phyloP scores from a whole-genome alignment of 1,284 basidiomycete genomes.

The Prillingera fragicola region DNA sequence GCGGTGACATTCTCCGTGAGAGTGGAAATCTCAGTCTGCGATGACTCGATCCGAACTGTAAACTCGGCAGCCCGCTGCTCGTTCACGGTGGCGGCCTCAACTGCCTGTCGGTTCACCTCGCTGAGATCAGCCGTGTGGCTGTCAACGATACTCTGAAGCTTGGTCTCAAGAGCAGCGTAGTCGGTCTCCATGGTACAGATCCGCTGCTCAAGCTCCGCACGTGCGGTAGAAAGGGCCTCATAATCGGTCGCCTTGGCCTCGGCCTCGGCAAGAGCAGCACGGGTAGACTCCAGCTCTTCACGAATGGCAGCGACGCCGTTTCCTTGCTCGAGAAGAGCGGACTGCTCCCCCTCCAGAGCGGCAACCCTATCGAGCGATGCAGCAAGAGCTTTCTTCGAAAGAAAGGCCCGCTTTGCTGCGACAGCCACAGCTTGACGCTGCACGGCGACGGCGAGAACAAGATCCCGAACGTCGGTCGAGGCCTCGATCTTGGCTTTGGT shows the following conservation, averaged over 20 bases:
- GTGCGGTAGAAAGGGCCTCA: background rate
- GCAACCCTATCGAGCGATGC: constrained; percentile 2
- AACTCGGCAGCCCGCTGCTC: too few species aligned
- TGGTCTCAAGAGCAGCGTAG: too few species aligned
- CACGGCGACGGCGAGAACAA: constrained; percentile 9
- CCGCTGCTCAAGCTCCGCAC: too few species aligned
- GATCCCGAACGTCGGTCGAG: background rate
- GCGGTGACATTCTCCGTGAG: too few species aligned
- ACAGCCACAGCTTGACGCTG: constrained; percentile 3
- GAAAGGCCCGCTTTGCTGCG: background rate
- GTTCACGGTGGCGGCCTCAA: too few species aligned
- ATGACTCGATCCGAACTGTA: too few species aligned
- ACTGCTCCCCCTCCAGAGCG: constrained; percentile 4
- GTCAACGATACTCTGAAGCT: too few species aligned
- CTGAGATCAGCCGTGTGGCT: too few species aligned
- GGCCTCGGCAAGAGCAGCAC: constrained; percentile 3
- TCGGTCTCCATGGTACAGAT: too few species aligned
- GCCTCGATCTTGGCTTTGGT: background rate
- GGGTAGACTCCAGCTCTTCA: background rate
- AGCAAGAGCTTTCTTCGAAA: background rate
- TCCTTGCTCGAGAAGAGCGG: constrained; percentile 1
- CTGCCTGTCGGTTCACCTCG: too few species aligned
- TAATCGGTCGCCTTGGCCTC: background rate
- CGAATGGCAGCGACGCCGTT: background rate
- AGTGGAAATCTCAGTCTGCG: too few species aligned